Conservation (phyloP, 192 early-diverging fungal species). For the Coemansia sp. region DNA sequence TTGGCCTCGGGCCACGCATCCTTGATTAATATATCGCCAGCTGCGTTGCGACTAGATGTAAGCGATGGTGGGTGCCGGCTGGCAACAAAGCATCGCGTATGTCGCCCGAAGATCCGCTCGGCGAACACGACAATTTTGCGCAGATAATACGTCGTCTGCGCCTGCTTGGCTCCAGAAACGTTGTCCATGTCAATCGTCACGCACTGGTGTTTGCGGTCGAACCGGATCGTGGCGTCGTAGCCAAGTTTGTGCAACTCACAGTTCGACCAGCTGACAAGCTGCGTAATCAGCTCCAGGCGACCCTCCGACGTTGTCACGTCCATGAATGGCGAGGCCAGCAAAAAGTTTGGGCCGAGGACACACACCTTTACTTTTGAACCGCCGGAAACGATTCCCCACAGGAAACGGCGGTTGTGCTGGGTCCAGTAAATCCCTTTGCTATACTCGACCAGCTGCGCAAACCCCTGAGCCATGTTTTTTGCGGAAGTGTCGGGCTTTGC, state of each 20-base stretch:
- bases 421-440: constrained; percentile 6
- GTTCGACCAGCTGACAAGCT: constrained; percentile 11
- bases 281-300: background rate
- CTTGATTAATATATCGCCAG: constrained; percentile 3
- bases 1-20: constrained; percentile 1
- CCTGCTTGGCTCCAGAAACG: background rate
- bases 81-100: constrained; percentile 12
- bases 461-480: background rate
- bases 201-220: background rate
- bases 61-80: background rate
- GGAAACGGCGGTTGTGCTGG: too few relatives aligned
- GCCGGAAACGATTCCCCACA: background rate
- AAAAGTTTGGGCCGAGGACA: background rate
- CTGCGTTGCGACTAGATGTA: background rate
- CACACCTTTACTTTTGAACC: too few relatives aligned
- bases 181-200: background rate
- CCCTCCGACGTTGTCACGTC: background rate
- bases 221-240: constrained; percentile 10
- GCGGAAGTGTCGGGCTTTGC: too few relatives aligned
- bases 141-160: background rate
- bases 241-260: constrained; percentile 6
- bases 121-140: background rate
- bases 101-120: constrained; percentile 8
- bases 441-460: constrained; percentile 1
- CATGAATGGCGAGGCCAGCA: background rate